Percentiles rank a stretch among this genome's conserved stretches.
Conservation (phyloP, 2,329 filamentous ascomycete species). For the Ophiostoma pallidulum region DNA sequence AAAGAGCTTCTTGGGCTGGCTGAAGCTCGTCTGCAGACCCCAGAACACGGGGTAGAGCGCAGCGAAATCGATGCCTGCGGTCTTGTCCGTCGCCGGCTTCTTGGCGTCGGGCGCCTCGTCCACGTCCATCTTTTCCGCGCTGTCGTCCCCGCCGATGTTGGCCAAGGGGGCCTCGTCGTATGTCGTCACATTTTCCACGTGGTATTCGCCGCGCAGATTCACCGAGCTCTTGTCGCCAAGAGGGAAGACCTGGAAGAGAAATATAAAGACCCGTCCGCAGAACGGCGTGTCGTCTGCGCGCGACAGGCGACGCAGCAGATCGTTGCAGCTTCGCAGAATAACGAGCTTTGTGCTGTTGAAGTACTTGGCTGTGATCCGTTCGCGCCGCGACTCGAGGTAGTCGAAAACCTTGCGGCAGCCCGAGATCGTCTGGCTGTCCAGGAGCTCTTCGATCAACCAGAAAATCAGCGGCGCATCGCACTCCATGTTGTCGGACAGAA, state of each 20-base stretch:
- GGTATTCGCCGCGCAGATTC: slow-evolving; percentile 90
- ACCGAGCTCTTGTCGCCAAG: slow-evolving; percentile 95
- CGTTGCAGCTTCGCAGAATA: slow-evolving; percentile 90
- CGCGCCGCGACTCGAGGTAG: slow-evolving; percentile 85
- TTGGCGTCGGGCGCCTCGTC: slow-evolving; percentile 26
- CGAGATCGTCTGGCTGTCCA: slow-evolving; percentile 91
- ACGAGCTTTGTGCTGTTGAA: slow-evolving; percentile 79
- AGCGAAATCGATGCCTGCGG: slow-evolving; percentile 30
- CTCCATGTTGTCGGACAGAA: slow-evolving; percentile 73
- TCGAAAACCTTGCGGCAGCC: slow-evolving; percentile 89
- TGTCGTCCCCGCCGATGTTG: slow-evolving; percentile 21
- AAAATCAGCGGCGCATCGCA: slow-evolving; percentile 74
- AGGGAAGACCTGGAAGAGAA: slow-evolving; percentile 95
- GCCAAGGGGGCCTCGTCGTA: slow-evolving; percentile 52
- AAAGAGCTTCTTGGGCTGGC: slow-evolving; percentile 78
- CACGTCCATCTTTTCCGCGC: slow-evolving; percentile 16
- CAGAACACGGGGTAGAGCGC: slow-evolving; percentile 86
- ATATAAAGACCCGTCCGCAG: slow-evolving; percentile 95
- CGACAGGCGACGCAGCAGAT: slow-evolving; percentile 86
- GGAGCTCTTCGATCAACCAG: slow-evolving; percentile 85
- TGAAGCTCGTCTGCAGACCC: slow-evolving; percentile 86
- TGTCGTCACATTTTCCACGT: slow-evolving; percentile 85
- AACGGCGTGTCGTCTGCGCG: slow-evolving; percentile 95
- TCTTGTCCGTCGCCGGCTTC: slow-evolving; percentile 32
- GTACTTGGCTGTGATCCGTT: slow-evolving; percentile 72